These are phyloP conservation scores for Pistacia vera DNA, from an alignment of 345 rosid genomes.

Conservation along the genomic window DNA sequence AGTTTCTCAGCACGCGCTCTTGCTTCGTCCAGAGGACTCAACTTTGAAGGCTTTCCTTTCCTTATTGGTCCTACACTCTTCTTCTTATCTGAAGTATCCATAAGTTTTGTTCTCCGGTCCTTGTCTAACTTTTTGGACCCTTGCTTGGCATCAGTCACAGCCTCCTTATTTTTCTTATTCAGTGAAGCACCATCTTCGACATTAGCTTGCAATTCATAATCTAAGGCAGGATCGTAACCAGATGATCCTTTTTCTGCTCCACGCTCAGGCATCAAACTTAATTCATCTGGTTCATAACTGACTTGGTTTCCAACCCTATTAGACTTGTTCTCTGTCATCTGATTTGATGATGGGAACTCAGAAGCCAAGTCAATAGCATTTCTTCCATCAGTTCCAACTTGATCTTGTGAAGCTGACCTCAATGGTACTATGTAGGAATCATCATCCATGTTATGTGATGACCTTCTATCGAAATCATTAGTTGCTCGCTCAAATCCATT, in stretches of 20 bases:
- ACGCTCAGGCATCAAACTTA: slow-evolving; percentile 77
- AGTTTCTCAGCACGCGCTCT: slow-evolving; percentile 91
- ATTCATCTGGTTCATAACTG: slow-evolving; percentile 81
- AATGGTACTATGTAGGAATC: slow-evolving; percentile 80
- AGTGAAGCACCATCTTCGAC: slow-evolving; percentile 30
- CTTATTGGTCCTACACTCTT: slow-evolving; percentile 74
- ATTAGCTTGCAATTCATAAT: slow-evolving; percentile 64
- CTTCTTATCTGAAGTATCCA: slow-evolving; percentile 57
- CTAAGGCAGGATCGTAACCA: slow-evolving; percentile 81
- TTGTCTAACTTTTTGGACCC: slow-evolving; percentile 58
- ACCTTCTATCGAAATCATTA: slow-evolving; percentile 41
- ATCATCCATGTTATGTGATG: slow-evolving; percentile 57
- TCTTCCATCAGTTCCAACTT: slow-evolving; percentile 44
- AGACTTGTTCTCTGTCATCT: slow-evolving; percentile 39
- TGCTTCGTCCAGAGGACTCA: slow-evolving; percentile 92
- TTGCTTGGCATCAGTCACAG: slow-evolving; percentile 34
- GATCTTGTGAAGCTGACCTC: slow-evolving; percentile 46
- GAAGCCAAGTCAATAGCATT: slow-evolving; percentile 62
- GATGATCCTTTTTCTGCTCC: slow-evolving; percentile 49
- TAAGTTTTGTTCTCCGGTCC: slow-evolving; percentile 59
- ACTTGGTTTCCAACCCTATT: slow-evolving; percentile 39
- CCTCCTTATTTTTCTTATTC: slow-evolving; percentile 47
- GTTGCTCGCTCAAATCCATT: slow-evolving; percentile 55
- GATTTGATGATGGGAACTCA: slow-evolving; percentile 54
- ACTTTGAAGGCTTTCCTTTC: slow-evolving; percentile 79